Conservation (phyloP, 1,284 basidiomycete species). For the Singerocomus inundabilis region DNA sequence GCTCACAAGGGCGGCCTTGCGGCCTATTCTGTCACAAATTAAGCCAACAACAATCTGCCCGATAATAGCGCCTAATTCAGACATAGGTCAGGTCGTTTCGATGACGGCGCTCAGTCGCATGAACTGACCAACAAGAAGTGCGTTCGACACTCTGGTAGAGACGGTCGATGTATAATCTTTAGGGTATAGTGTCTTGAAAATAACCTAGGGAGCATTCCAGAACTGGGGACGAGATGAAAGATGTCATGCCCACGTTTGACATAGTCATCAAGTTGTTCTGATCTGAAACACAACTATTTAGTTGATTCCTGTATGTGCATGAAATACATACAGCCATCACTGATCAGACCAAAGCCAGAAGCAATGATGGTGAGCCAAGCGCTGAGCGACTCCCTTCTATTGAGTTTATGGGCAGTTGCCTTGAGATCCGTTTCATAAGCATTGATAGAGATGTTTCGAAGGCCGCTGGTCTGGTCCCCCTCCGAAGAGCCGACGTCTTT, state of each 20-base stretch:
- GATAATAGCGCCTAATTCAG: conserved; percentile 54
- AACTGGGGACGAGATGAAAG: neutral
- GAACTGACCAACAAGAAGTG: conserved; percentile 64
- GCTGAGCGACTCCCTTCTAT: conserved; percentile 47
- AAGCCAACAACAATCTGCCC: conserved; percentile 70
- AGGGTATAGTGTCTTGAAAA: conserved; percentile 63
- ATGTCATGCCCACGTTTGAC: conserved; percentile 46
- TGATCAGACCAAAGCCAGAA: conserved; percentile 65
- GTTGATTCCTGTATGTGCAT: neutral
- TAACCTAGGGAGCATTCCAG: conserved; percentile 41
- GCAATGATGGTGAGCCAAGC: conserved; percentile 62
- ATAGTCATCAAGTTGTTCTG: conserved; percentile 72
- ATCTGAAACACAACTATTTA: conserved; percentile 39
- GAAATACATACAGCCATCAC: conserved; percentile 55
- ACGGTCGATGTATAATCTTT: conserved; percentile 56
- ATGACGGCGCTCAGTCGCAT: conserved; percentile 15
- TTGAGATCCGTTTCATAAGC: conserved; percentile 28
- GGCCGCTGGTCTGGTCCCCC: conserved; percentile 6
- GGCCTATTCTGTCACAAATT: conserved; percentile 68
- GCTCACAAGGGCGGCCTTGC: conserved; percentile 68
- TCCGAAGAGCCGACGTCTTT: conserved; percentile 15
- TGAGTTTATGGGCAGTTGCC: conserved; percentile 26
- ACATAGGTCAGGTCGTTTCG: conserved; percentile 11
- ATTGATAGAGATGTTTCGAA: conserved; percentile 22
- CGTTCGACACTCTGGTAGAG: conserved; percentile 72